Conservation (phyloP, 495 filamentous ascomycete species). For the Acidiella bohemica region DNA sequence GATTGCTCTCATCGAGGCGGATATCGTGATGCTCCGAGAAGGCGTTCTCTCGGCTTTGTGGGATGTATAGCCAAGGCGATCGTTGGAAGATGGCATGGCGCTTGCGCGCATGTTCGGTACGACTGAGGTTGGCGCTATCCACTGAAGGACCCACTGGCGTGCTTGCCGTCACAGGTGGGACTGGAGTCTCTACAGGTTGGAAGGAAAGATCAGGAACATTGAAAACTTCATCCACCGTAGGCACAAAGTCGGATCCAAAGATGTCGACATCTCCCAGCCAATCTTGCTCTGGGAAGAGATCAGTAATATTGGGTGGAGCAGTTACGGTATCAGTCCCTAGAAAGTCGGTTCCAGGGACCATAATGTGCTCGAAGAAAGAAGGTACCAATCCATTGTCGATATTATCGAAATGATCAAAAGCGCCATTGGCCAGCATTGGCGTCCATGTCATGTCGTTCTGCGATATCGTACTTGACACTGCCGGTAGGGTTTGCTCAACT, state of each 20-base stretch:
- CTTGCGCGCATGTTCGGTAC: slow-evolving; percentile 1
- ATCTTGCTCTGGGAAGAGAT: slow-evolving; percentile 3
- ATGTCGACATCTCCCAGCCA: slow-evolving; percentile 2
- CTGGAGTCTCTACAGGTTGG: too few species aligned
- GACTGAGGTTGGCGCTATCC: background rate
- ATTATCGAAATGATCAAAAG: too few species aligned
- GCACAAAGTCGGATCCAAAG: slow-evolving; percentile 1
- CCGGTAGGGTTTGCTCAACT: too few species aligned
- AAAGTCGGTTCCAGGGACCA: slow-evolving; percentile 2
- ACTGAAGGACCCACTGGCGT: background rate
- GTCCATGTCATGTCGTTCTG: too few species aligned
- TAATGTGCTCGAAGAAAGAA: slow-evolving; percentile 6
- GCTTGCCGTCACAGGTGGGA: background rate
- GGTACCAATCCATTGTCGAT: background rate
- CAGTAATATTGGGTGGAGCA: background rate
- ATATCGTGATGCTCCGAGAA: slow-evolving; percentile 3
- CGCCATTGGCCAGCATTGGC: too few species aligned
- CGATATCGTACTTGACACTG: too few species aligned
- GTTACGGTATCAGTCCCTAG: background rate
- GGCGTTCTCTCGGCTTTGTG: background rate
- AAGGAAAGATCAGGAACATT: too few species aligned
- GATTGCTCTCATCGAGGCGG: slow-evolving; percentile 1
- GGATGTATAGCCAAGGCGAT: slow-evolving; percentile 3
- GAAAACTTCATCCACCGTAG: background rate
- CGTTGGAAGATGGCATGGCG: slow-evolving; percentile 4